Evolutionary conservation across 768 basidiomycete species (phyloP).

Genomic region (Boletellus emodensis): DNA sequence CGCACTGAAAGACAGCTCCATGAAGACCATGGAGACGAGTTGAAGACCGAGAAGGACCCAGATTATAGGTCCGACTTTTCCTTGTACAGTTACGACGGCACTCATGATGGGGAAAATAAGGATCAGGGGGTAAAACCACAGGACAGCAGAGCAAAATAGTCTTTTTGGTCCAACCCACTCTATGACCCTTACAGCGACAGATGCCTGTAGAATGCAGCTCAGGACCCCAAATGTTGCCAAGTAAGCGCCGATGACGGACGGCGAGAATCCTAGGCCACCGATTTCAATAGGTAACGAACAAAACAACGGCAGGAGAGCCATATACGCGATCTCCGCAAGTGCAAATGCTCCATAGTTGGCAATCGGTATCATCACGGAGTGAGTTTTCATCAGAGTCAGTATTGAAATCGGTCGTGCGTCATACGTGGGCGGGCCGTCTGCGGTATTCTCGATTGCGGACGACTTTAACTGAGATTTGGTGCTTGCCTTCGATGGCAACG

Average conservation of each 20-base stretch:
- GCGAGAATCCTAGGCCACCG: slow-evolving; percentile 42
- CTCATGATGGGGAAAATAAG: slow-evolving; percentile 45
- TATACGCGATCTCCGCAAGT: slow-evolving; percentile 40
- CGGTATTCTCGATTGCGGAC: background rate
- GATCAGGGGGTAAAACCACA: slow-evolving; percentile 37
- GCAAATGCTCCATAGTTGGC: slow-evolving; percentile 40
- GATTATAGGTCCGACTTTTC: slow-evolving; percentile 32
- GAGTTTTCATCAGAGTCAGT: slow-evolving; percentile 26
- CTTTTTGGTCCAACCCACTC: slow-evolving; percentile 39
- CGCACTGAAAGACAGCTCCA: slow-evolving; percentile 44
- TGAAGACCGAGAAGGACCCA: slow-evolving; percentile 36
- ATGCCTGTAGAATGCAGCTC: slow-evolving; percentile 36
- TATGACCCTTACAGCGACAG: slow-evolving; percentile 40
- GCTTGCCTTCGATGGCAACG: slow-evolving; percentile 19
- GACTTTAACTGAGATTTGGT: background rate
- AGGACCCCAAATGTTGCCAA: slow-evolving; percentile 36
- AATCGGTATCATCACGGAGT: slow-evolving; percentile 39
- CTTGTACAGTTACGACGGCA: slow-evolving; percentile 30
- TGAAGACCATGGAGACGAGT: slow-evolving; percentile 24
- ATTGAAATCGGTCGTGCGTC: slow-evolving; percentile 27
- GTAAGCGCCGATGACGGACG: slow-evolving; percentile 38
- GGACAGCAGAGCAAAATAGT: slow-evolving; percentile 38
- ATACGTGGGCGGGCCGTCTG: background rate
- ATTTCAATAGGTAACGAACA: slow-evolving; percentile 39
- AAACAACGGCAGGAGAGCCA: slow-evolving; percentile 43